Evolutionary conservation across 805 yeast genomes (phyloP), one percentile per base, ranked within the genome.

Genomic region (Priceomyces haplophilus): DNA sequence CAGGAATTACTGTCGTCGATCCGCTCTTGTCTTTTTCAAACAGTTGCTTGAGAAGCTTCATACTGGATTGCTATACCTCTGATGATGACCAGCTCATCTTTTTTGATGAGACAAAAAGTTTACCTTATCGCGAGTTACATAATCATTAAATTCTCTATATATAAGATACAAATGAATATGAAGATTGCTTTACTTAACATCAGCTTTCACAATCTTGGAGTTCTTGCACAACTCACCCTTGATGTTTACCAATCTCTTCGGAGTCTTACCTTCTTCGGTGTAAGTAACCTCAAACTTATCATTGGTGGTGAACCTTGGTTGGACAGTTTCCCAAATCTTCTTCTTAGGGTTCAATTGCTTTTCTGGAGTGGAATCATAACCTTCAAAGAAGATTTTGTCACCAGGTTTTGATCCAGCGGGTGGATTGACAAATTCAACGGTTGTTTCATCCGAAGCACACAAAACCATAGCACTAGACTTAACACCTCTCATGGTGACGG

Each of bases 401-500:
- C 99, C 99, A 10, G 99, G 82, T 70, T 88, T 78, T 34, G 96
- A 80, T 13, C 89, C 96, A 27, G 78, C 80, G 53, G 99, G 99
- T 45, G 98, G 98, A 64, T 85, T 84, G 52, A 91, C 90, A 57
- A 93, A 89, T 69, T 93, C 98, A 45, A 93, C 97, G 24, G 65
- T 66, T 29, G 69, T 71, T 38, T 78, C 86, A 41, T 74, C 82
- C 31, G 97, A 88, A 19, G 89, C 91, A 76, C 99, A 93, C 54
- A 93, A 76, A 37, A 93, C 98, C 99, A 93, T 93, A 40, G 96
- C 99, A 40, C 82, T 72, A 7, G 97, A 89, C 65, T 88, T 88
- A 60, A 93, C 82, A 52, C 99, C 98, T 72, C 99, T 85, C 99
- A 93, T 93, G 59, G 83, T 83, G 33, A 90, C 99, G 15, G 99